Conservation (phyloP, 2,329 filamentous ascomycete genomes). For the Aspergillus pseudoviridinutans region DNA sequence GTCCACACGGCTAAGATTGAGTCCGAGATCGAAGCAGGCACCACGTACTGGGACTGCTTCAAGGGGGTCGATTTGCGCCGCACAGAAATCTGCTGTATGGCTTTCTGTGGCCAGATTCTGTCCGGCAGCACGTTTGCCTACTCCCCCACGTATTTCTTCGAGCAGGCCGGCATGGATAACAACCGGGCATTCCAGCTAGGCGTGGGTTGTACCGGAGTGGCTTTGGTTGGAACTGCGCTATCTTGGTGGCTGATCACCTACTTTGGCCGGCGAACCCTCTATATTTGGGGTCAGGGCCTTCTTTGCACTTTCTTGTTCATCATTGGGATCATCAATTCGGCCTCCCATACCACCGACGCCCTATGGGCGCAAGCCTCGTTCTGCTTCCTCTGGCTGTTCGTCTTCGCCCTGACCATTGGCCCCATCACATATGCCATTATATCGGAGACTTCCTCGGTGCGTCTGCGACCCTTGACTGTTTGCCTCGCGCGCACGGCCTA, state of each 20-base stretch:
- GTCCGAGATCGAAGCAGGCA: too few relatives aligned
- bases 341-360: too few relatives aligned
- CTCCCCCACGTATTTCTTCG: conserved; percentile 38
- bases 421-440: conserved; percentile 53
- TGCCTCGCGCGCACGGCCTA: conserved; percentile 51
- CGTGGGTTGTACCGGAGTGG: conserved; percentile 26
- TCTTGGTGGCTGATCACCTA: conserved; percentile 47
- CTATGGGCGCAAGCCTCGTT: too few relatives aligned
- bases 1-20: too few relatives aligned
- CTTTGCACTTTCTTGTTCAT: conserved; percentile 54
- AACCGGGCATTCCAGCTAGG: conserved; percentile 34
- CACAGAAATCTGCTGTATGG: too few relatives aligned
- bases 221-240: conserved; percentile 43
- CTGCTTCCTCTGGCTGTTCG: too few relatives aligned
- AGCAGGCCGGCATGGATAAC: conserved; percentile 36
- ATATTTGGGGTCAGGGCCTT: conserved; percentile 30
- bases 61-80: too few relatives aligned
- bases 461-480: conserved; percentile 54
- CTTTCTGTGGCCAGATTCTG: conserved; percentile 15
- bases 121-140: conserved; percentile 34
- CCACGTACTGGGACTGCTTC: too few relatives aligned
- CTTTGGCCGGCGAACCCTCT: conserved; percentile 38
- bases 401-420: conserved; percentile 24
- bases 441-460: conserved; percentile 52
- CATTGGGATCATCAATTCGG: too few relatives aligned